These are phyloP conservation scores for Bipolaris gigantea DNA, from an alignment of 2,329 filamentous ascomycete genomes.

Conservation along the genomic window DNA sequence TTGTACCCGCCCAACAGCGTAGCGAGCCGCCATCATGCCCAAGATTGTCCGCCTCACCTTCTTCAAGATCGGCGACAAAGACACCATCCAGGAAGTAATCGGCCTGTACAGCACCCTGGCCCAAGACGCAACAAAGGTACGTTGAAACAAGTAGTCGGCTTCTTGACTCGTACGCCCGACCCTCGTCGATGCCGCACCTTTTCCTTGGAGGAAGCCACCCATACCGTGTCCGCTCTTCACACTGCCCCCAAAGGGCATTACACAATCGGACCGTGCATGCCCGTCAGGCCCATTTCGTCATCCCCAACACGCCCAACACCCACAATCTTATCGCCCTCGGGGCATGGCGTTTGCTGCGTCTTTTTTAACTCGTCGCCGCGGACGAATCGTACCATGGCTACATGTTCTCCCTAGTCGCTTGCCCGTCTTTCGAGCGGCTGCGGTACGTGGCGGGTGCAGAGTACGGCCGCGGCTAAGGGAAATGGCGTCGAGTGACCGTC, in stretches of 20 bases:
- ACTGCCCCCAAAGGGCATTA: not conserved
- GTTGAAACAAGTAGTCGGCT: constrained; percentile 6
- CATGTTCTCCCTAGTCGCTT: constrained; percentile 1
- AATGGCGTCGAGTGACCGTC: constrained; percentile 15
- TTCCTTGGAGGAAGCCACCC: constrained; percentile 1
- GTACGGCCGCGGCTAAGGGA: constrained; percentile 6
- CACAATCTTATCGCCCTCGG: constrained; percentile 14
- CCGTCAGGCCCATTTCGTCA: constrained; percentile 22
- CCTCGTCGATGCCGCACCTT: not conserved
- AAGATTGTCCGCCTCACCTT: constrained; percentile 42
- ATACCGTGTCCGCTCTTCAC: constrained; percentile 19
- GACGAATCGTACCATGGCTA: constrained; percentile 1
- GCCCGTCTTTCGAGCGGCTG: constrained; percentile 11
- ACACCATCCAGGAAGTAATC: constrained; percentile 34
- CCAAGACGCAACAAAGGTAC: constrained; percentile 42
- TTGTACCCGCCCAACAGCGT: not conserved
- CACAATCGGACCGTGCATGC: constrained; percentile 16
- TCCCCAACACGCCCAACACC: constrained; percentile 18
- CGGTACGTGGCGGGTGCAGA: constrained; percentile 3
- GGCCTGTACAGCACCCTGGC: constrained; percentile 39
- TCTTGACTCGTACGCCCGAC: constrained; percentile 6
- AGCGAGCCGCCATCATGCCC: constrained; percentile 28
- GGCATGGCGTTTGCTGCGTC: constrained; percentile 9
- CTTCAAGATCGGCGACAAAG: constrained; percentile 41
- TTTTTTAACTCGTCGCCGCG: not conserved